phyloP scores from a whole-genome alignment of 768 basidiomycete species.

The Rhizopogon rudus region DNA sequence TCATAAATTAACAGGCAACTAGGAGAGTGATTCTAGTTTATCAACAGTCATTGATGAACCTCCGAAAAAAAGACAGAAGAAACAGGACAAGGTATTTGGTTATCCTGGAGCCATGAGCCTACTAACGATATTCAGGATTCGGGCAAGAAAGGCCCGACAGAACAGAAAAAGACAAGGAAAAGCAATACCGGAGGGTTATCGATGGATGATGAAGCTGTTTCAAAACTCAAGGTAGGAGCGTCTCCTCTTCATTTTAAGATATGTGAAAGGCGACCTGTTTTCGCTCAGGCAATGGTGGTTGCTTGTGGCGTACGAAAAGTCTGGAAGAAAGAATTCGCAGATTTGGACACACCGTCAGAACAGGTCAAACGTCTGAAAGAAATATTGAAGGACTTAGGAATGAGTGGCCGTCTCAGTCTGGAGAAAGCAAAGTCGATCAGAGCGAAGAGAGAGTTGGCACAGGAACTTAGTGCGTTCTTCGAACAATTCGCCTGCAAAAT shows the following conservation, averaged over 20 bases:
- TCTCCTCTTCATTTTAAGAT: background rate
- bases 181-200: slow-evolving; percentile 24
- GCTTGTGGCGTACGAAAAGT: slow-evolving; percentile 76
- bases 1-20: background rate
- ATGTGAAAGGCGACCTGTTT: background rate
- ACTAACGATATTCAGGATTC: slow-evolving; percentile 10
- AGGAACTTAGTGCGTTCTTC: slow-evolving; percentile 64
- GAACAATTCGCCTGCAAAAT: background rate
- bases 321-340: slow-evolving; percentile 73
- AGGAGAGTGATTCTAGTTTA: slow-evolving; percentile 54
- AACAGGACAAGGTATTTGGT: slow-evolving; percentile 30
- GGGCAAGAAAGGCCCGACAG: slow-evolving; percentile 24
- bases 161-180: slow-evolving; percentile 21
- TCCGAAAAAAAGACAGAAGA: slow-evolving; percentile 42
- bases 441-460: slow-evolving; percentile 65
- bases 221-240: slow-evolving; percentile 58
- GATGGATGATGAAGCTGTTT: slow-evolving; percentile 72
- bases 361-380: slow-evolving; percentile 64
- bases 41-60: slow-evolving; percentile 57
- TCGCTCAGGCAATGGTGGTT: slow-evolving; percentile 51
- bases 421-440: slow-evolving; percentile 79
- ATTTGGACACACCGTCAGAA: slow-evolving; percentile 46
- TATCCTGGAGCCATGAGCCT: background rate
- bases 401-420: slow-evolving; percentile 71
- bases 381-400: slow-evolving; percentile 69